These are phyloP conservation scores for Nicotiana sylvestris DNA, from an alignment of 257 asterid genomes.

Conservation along the genomic window DNA sequence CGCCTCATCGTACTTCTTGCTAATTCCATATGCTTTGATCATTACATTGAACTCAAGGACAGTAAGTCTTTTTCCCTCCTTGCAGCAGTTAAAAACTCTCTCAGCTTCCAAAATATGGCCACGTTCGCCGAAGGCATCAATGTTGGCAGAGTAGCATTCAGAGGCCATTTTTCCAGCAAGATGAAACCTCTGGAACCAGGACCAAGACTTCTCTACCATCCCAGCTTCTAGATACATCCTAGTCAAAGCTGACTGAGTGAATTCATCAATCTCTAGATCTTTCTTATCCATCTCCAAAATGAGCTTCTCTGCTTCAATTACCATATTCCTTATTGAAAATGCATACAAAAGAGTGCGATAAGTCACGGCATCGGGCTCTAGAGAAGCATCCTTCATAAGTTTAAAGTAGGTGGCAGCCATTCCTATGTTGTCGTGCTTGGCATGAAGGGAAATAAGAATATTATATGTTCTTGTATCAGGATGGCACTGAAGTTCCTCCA, in stretches of 20 bases:
- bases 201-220: conserved; percentile 56
- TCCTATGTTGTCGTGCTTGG: conserved; percentile 63
- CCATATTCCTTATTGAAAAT: conserved; percentile 76
- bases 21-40: conserved; percentile 86
- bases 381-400: conserved; percentile 67
- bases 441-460: conserved; percentile 75
- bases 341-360: conserved; percentile 90
- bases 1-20: conserved; percentile 66
- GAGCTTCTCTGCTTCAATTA: conserved; percentile 68
- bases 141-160: conserved; percentile 83
- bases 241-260: conserved; percentile 78
- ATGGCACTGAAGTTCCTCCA: conserved; percentile 57
- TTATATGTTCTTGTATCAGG: conserved; percentile 88
- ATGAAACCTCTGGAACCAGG: conserved; percentile 82
- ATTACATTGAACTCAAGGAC: conserved; percentile 80
- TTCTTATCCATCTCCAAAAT: conserved; percentile 70
- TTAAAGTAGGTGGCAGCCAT: conserved; percentile 59
- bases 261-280: conserved; percentile 74
- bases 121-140: conserved; percentile 87
- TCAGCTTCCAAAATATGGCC: conserved; percentile 64
- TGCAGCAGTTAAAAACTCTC: conserved; percentile 59
- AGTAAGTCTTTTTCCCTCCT: conserved; percentile 31
- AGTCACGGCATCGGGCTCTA: conserved; percentile 81
- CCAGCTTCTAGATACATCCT: conserved; percentile 90
- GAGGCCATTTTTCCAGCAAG: conserved; percentile 70